Percentiles rank a stretch among this genome's conserved stretches.
phyloP scores from a whole-genome alignment of 352 stramenopile genomes.

The Globisporangium canariense region DNA sequence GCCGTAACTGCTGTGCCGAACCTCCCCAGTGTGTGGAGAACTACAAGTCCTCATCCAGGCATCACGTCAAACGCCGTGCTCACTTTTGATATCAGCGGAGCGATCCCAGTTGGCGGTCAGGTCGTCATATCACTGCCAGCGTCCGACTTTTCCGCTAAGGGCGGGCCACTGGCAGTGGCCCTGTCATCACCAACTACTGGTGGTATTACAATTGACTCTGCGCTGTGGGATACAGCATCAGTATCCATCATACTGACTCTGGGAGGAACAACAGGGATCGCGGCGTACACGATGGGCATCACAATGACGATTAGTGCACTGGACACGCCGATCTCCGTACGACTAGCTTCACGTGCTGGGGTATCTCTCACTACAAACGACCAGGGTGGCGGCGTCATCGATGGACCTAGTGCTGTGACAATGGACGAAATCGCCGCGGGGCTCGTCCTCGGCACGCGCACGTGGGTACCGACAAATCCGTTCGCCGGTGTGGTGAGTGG shows the following conservation, averaged over 20 bases:
- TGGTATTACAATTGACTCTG: neutral
- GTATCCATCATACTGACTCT: slow-evolving; percentile 21
- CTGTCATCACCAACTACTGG: neutral
- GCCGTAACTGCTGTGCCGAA: slow-evolving; percentile 36
- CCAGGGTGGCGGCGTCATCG: slow-evolving; percentile 34
- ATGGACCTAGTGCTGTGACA: slow-evolving; percentile 38
- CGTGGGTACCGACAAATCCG: slow-evolving; percentile 37
- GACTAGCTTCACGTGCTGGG: slow-evolving; percentile 17
- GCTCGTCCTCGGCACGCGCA: slow-evolving; percentile 38
- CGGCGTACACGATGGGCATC: slow-evolving; percentile 26
- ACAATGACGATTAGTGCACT: slow-evolving; percentile 37
- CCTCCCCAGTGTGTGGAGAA: slow-evolving; percentile 35
- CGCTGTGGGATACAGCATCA: slow-evolving; percentile 27
- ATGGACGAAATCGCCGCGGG: slow-evolving; percentile 45
- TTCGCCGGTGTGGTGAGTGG: slow-evolving; percentile 47
- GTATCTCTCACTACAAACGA: slow-evolving; percentile 44
- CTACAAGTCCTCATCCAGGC: slow-evolving; percentile 37
- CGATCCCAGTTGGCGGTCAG: slow-evolving; percentile 32
- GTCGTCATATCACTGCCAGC: slow-evolving; percentile 35
- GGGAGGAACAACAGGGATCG: slow-evolving; percentile 19
- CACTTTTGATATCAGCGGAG: slow-evolving; percentile 45
- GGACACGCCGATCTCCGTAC: slow-evolving; percentile 38
- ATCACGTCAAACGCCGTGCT: slow-evolving; percentile 41
- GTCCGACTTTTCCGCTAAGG: slow-evolving; percentile 35
- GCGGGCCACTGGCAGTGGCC: neutral